These are phyloP conservation scores for Plasmodium knowlesi DNA, from an alignment of 169 alveolate species.

Conservation along the genomic window DNA sequence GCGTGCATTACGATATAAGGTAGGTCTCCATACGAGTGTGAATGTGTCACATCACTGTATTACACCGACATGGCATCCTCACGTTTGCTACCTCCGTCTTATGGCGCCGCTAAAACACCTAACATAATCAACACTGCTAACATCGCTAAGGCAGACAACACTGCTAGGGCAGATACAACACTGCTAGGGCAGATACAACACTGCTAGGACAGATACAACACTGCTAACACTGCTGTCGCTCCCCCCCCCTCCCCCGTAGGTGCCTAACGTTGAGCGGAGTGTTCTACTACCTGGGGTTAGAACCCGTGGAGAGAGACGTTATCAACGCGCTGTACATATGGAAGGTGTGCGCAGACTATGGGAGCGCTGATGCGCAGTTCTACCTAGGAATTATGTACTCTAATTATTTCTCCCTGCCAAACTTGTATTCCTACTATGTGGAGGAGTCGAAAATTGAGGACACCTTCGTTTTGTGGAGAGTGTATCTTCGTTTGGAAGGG, in stretches of 20 bases:
- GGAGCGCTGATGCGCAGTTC: conserved; percentile 73
- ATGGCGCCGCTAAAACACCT: neutral
- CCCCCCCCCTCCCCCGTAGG: neutral
- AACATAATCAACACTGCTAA: neutral
- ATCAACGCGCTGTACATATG: conserved; percentile 55
- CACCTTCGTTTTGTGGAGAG: conserved; percentile 8
- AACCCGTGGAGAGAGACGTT: conserved; percentile 44
- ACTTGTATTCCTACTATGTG: conserved; percentile 39
- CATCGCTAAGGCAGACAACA: neutral
- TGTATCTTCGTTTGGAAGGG: neutral
- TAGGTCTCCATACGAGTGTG: neutral
- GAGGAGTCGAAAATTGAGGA: conserved; percentile 24
- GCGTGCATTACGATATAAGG: conserved; percentile 73
- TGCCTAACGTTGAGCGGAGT: conserved; percentile 52
- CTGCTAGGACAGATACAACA: too few species aligned
- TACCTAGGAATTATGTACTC: conserved; percentile 64
- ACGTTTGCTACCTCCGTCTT: neutral
- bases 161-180: too few species aligned
- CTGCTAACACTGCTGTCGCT: neutral
- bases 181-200: too few species aligned
- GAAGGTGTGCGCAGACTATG: conserved; percentile 68
- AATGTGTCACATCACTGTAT: neutral
- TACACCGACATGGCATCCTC: neutral
- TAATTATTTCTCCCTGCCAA: conserved; percentile 60
- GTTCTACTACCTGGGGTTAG: conserved; percentile 59